Conservation (phyloP, 352 stramenopile genomes). For the Phytophthora litchii region DNA sequence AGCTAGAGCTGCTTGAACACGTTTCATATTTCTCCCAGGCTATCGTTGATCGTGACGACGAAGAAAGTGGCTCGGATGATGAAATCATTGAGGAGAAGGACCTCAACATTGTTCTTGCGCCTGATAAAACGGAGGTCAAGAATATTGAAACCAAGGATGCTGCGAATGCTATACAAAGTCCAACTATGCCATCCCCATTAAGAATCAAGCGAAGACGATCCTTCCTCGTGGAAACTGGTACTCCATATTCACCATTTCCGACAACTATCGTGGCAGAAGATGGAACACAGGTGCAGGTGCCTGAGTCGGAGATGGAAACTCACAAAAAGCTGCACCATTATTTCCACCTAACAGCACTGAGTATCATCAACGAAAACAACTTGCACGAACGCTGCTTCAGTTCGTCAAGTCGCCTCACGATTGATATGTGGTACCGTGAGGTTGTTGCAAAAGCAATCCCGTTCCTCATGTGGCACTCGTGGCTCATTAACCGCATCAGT, state of each 20-base stretch:
- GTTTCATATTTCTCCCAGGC: conserved; percentile 77
- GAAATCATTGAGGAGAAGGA: conserved; percentile 40
- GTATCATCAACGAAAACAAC: conserved; percentile 88
- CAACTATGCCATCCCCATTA: conserved; percentile 22
- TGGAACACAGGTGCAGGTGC: conserved; percentile 42
- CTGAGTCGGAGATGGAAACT: conserved; percentile 66
- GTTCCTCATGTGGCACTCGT: conserved; percentile 83
- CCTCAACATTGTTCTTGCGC: conserved; percentile 5
- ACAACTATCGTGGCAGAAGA: conserved; percentile 38
- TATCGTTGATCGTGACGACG: conserved; percentile 66
- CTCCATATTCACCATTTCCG: conserved; percentile 46
- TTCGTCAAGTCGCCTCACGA: conserved; percentile 82
- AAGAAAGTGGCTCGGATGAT: conserved; percentile 77
- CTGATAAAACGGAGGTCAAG: conserved; percentile 11
- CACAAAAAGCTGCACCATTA: conserved; percentile 89
- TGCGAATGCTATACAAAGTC: conserved; percentile 1
- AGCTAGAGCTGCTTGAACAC: conserved; percentile 77
- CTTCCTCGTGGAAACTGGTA: conserved; percentile 26
- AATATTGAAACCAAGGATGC: conserved; percentile 1
- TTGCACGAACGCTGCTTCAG: conserved; percentile 80
- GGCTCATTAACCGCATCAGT: conserved; percentile 86
- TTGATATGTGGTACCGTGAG: conserved; percentile 87
- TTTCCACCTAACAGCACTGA: conserved; percentile 86
- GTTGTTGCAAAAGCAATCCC: conserved; percentile 68
- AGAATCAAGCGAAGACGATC: conserved; percentile 30